Conservation (phyloP, 495 filamentous ascomycete genomes). For the Neurospora cerealis region DNA sequence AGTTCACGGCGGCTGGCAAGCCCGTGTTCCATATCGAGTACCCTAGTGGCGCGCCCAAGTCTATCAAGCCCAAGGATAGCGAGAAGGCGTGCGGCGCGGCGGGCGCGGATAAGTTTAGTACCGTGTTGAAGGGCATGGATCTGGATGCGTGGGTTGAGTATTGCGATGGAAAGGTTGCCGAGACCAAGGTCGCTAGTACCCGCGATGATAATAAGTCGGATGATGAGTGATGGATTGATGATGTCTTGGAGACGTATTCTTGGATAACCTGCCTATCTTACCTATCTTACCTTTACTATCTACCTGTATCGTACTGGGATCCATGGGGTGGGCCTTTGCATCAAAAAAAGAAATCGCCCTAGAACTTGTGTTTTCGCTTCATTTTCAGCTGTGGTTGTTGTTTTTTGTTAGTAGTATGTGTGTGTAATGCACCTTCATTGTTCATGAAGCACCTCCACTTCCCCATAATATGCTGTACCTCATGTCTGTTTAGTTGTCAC, state of each 20-base stretch:
- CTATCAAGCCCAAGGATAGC: constrained; percentile 19
- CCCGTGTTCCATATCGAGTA: constrained; percentile 73
- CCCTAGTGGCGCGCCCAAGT: constrained; percentile 32
- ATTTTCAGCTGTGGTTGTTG: background rate
- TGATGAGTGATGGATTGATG: background rate
- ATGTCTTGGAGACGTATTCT: background rate
- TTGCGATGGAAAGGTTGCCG: constrained; percentile 20
- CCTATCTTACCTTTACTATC: background rate
- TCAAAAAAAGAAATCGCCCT: background rate
- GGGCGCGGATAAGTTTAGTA: constrained; percentile 40
- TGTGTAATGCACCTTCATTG: background rate
- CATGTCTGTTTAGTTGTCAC: background rate
- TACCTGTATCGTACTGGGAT: background rate
- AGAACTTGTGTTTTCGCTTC: background rate
- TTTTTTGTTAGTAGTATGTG: background rate
- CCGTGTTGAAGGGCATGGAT: constrained; percentile 54
- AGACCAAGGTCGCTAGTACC: constrained; percentile 5
- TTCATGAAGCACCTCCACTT: background rate
- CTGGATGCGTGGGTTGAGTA: constrained; percentile 49
- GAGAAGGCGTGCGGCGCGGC: constrained; percentile 3
- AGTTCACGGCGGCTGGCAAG: constrained; percentile 50
- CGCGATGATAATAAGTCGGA: background rate
- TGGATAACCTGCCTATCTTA: background rate
- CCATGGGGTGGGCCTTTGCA: background rate
- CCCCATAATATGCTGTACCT: background rate